Percentiles rank a stretch among this genome's conserved stretches.
These are phyloP conservation scores for Picea abies DNA, from an alignment of 83 land plant species.

Conservation along the genomic window DNA sequence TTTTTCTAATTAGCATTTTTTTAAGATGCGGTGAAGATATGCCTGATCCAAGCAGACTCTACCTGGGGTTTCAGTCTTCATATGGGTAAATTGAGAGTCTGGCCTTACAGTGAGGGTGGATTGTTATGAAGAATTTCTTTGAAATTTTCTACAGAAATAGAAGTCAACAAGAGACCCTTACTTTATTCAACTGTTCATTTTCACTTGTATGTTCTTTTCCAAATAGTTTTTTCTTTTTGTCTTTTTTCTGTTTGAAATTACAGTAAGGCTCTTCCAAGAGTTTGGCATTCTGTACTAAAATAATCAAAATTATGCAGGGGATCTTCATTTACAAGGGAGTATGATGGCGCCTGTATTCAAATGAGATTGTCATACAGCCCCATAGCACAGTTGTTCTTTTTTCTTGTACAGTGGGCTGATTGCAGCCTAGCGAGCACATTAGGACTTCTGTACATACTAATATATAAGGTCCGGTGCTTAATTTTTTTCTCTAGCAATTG, in stretches of 20 bases:
- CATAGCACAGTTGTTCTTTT: constrained; percentile 76
- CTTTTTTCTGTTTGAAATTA: background rate
- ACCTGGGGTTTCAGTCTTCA: background rate
- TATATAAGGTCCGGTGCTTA: constrained; percentile 68
- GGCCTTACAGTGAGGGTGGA: background rate
- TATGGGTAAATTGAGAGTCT: background rate
- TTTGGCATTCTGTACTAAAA: background rate
- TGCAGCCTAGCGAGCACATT: constrained; percentile 82
- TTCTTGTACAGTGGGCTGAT: constrained; percentile 86
- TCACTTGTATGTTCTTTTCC: background rate
- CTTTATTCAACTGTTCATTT: background rate
- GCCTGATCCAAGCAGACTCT: background rate
- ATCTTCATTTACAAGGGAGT: constrained; percentile 71
- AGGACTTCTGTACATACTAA: constrained; percentile 88
- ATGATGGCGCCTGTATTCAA: constrained; percentile 82
- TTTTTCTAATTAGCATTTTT: background rate
- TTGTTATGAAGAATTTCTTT: background rate
- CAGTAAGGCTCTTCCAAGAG: background rate
- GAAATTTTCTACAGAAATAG: background rate
- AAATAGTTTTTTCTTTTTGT: background rate
- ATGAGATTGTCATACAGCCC: constrained; percentile 93
- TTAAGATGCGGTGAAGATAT: background rate
- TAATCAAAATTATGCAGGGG: constrained; percentile 64
- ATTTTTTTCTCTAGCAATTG: background rate
- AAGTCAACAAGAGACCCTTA: background rate